These are phyloP conservation scores for Takakia lepidozioides DNA, from an alignment of 225 moss, liverwort and hornwort species.

Conservation along the genomic window DNA sequence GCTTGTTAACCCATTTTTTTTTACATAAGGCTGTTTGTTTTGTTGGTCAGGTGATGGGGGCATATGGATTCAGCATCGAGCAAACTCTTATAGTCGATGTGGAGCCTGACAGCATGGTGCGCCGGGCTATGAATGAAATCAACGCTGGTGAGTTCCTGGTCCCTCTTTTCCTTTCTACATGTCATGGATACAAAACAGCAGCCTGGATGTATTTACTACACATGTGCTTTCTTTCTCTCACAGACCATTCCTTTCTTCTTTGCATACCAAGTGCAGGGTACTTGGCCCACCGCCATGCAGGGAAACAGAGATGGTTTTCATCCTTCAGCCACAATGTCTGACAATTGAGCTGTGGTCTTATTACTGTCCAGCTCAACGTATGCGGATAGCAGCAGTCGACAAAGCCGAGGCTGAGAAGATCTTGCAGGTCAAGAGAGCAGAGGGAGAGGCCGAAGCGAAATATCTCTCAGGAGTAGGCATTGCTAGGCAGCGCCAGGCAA, in stretches of 20 bases:
- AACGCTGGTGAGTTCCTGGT: conserved; percentile 59
- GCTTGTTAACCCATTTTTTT: no score
- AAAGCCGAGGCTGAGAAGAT: conserved; percentile 85
- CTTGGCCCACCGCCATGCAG: not conserved
- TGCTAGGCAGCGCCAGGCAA: conserved; percentile 88
- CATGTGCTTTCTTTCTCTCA: not conserved
- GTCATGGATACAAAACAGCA: no score
- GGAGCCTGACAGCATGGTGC: conserved; percentile 69
- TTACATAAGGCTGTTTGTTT: no score
- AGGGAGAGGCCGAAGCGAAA: conserved; percentile 88
- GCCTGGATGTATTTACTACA: no score
- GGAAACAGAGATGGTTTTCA: not conserved
- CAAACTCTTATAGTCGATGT: conserved; percentile 94
- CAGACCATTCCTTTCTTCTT: no score
- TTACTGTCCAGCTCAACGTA: conserved; percentile 48
- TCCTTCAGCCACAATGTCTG: no score
- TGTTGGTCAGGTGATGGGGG: conserved; percentile 71
- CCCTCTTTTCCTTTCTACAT: no score
- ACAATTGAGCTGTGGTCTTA: conserved; percentile 1
- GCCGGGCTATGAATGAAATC: conserved; percentile 98
- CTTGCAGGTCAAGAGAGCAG: conserved; percentile 60
- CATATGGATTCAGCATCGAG: conserved; percentile 87
- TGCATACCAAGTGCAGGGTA: no score
- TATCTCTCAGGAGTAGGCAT: conserved; percentile 78
- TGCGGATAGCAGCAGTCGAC: conserved; percentile 68